Conservation (phyloP, 2,329 filamentous ascomycete species). For the Fusarium sp. region DNA sequence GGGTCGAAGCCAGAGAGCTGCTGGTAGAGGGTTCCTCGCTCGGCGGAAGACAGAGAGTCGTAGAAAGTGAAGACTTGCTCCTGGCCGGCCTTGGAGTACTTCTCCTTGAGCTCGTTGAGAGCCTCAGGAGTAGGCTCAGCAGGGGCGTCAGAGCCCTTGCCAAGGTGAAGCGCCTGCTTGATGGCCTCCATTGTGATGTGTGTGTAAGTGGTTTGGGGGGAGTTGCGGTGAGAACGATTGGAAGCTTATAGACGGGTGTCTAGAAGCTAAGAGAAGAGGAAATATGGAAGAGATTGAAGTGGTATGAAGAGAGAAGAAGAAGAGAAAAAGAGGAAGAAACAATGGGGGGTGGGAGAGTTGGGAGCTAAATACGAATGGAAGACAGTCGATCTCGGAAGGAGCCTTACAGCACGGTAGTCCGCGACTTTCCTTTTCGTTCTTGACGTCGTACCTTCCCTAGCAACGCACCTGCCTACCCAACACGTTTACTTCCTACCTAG, state of each 20-base stretch:
- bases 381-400: slow-evolving; percentile 34
- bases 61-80: slow-evolving; percentile 84
- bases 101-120: slow-evolving; percentile 75
- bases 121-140: slow-evolving; percentile 72
- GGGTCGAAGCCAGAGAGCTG: slow-evolving; percentile 88
- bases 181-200: slow-evolving; percentile 55
- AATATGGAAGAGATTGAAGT: slow-evolving; percentile 17
- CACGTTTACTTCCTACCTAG: slow-evolving; percentile 3
- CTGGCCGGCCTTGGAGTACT: slow-evolving; percentile 80
- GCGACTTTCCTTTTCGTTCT: slow-evolving; percentile 19
- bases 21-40: slow-evolving; percentile 82
- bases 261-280: slow-evolving; percentile 1
- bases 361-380: slow-evolving; percentile 38
- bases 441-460: slow-evolving; percentile 27
- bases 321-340: slow-evolving; percentile 26
- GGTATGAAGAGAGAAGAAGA: slow-evolving; percentile 17
- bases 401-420: slow-evolving; percentile 19
- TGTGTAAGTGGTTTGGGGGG: slow-evolving; percentile 16
- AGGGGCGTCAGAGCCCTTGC: slow-evolving; percentile 47
- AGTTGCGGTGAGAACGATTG: slow-evolving; percentile 31
- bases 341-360: slow-evolving; percentile 29
- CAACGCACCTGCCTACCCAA: slow-evolving; percentile 11
- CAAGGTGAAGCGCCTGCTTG: slow-evolving; percentile 56
- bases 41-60: slow-evolving; percentile 76
- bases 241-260: slow-evolving; percentile 11